phyloP scores from a whole-genome alignment of 2,329 filamentous ascomycete species.

The Talaromyces islandicus region DNA sequence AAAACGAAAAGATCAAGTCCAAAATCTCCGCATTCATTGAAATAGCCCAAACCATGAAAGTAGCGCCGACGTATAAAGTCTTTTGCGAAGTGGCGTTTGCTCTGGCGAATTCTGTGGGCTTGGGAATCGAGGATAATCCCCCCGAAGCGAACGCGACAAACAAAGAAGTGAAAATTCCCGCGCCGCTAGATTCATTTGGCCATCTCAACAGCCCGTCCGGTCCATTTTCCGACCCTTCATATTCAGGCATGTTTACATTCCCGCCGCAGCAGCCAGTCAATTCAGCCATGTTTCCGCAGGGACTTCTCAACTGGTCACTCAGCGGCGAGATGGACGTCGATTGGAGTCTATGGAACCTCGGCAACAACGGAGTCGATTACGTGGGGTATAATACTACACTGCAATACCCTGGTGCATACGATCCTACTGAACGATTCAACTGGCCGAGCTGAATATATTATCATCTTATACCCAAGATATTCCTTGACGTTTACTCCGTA shows the following conservation, averaged over 20 bases:
- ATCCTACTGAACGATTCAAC: background rate
- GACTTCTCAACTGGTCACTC: background rate
- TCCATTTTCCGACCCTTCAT: background rate
- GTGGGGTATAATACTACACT: background rate
- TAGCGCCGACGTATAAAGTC: conserved; percentile 10
- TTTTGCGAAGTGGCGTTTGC: conserved; percentile 6
- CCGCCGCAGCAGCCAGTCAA: background rate
- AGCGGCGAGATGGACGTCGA: background rate
- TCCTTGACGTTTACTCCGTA: background rate
- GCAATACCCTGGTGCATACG: background rate
- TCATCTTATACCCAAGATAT: background rate
- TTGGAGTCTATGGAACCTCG: background rate
- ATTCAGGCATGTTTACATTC: background rate
- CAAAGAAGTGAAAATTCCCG: background rate
- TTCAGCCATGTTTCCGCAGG: background rate
- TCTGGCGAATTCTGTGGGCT: conserved; percentile 4
- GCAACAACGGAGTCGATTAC: background rate
- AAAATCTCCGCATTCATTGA: conserved; percentile 2
- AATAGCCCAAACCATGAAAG: background rate
- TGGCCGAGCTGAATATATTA: background rate
- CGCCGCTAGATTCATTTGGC: background rate
- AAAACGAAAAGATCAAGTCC: background rate
- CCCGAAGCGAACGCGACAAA: background rate
- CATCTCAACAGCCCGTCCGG: background rate
- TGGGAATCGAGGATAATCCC: background rate